Evolutionary conservation across 1,139 yeast genomes (phyloP).

Genomic region (Pichia sp.): DNA sequence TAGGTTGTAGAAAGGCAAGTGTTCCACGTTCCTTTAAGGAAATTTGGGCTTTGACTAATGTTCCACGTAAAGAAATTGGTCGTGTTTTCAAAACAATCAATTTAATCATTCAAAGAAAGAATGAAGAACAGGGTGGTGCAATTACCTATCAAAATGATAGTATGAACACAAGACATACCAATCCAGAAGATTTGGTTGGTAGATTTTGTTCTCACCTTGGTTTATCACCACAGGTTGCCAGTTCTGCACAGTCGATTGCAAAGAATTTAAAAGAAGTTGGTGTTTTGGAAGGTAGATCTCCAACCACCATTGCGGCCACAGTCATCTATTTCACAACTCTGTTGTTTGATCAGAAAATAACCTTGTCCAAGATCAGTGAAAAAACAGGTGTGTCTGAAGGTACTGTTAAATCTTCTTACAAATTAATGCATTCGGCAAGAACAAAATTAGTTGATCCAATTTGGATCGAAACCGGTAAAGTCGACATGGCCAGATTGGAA

Average conservation of each 20-base stretch:
- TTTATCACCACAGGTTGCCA: constrained; percentile 76
- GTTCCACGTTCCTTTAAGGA: constrained; percentile 96
- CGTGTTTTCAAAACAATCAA: constrained; percentile 82
- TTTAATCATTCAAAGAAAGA: constrained; percentile 69
- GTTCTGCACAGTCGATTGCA: constrained; percentile 93
- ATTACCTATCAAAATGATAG: constrained; percentile 46
- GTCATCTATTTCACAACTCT: constrained; percentile 93
- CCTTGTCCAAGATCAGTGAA: constrained; percentile 84
- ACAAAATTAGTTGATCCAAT: constrained; percentile 76
- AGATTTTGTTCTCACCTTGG: constrained; percentile 97
- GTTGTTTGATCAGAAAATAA: constrained; percentile 60
- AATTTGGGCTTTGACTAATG: constrained; percentile 93
- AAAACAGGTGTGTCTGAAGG: constrained; percentile 99
- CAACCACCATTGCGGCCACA: constrained; percentile 97
- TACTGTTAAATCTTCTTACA: constrained; percentile 90
- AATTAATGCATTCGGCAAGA: constrained; percentile 65
- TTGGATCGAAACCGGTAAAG: constrained; percentile 74
- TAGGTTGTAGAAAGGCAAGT: constrained; percentile 93
- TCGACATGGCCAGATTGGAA: constrained; percentile 34
- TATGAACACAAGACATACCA: constrained; percentile 82
- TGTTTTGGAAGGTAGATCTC: constrained; percentile 94
- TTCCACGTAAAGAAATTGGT: constrained; percentile 93
- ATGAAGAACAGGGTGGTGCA: constrained; percentile 36
- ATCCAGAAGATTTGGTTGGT: constrained; percentile 92
- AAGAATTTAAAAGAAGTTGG: constrained; percentile 88